A percentile compares a stretch with the other conserved stretches of the same genome.
phyloP scores from a whole-genome alignment of 1,139 yeast genomes.

The Sugiyamaella japonica region DNA sequence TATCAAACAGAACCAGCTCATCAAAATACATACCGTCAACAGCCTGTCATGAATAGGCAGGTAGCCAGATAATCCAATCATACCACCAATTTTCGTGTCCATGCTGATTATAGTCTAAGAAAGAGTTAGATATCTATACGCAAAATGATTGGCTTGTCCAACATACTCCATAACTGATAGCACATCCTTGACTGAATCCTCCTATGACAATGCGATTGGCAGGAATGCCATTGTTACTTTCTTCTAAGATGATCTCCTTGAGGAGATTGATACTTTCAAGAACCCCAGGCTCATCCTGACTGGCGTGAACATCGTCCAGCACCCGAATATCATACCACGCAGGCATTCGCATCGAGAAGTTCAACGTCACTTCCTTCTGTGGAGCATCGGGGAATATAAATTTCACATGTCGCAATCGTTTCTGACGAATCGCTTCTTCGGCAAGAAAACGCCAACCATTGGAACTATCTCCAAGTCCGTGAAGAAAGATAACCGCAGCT shows the following conservation, averaged over 20 bases:
- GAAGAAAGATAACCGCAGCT: constrained; percentile 76
- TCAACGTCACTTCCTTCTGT: constrained; percentile 60
- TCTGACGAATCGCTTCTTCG: constrained; percentile 42
- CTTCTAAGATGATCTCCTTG: constrained; percentile 55
- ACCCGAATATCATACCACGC: constrained; percentile 84
- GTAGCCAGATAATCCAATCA: constrained; percentile 77
- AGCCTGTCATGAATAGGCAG: constrained; percentile 54
- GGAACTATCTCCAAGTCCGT: constrained; percentile 92
- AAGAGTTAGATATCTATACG: neutral
- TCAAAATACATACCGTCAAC: constrained; percentile 30
- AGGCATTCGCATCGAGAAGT: constrained; percentile 69
- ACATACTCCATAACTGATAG: constrained; percentile 59
- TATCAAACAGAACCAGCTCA: neutral
- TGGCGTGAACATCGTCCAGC: constrained; percentile 48
- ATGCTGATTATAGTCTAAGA: constrained; percentile 33
- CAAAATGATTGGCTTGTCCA: neutral
- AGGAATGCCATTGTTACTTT: constrained; percentile 56
- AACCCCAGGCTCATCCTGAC: constrained; percentile 67
- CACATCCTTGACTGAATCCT: constrained; percentile 95
- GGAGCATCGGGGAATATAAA: constrained; percentile 93
- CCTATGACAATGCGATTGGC: constrained; percentile 78
- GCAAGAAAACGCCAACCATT: constrained; percentile 82
- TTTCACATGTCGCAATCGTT: constrained; percentile 59
- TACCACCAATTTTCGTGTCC: constrained; percentile 72
- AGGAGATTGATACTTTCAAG: constrained; percentile 56